Conservation (phyloP, 208 protist species). For the Crithidia thermophila region DNA sequence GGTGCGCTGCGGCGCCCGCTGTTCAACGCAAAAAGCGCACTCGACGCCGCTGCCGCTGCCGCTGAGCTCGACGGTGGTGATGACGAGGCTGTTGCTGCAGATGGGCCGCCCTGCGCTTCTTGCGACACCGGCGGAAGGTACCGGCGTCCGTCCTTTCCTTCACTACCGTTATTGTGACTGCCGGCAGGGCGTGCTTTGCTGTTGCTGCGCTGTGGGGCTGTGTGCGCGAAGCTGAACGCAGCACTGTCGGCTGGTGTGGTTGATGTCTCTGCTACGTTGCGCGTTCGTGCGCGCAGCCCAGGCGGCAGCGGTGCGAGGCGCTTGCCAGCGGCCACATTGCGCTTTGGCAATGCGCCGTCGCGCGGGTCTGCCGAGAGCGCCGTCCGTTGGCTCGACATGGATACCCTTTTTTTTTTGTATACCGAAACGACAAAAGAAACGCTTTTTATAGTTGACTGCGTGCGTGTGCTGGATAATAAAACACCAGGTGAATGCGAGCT, state of each 20-base stretch:
- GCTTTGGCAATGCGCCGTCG: neutral
- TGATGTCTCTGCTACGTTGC: neutral
- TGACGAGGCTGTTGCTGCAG: neutral
- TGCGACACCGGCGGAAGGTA: neutral
- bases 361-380: neutral
- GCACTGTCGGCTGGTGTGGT: neutral
- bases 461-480: too few species aligned
- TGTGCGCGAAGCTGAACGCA: neutral
- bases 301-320: slow-evolving; percentile 23
- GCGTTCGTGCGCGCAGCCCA: slow-evolving; percentile 1
- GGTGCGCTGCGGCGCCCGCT: neutral
- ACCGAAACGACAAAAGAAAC: neutral
- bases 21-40: neutral
- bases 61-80: too few species aligned
- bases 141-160: neutral
- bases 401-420: neutral
- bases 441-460: too few species aligned
- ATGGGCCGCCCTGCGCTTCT: neutral
- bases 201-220: neutral
- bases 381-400: neutral
- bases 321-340: slow-evolving; percentile 16
- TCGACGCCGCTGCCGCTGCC: too few species aligned
- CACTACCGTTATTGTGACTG: neutral
- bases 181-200: slow-evolving; percentile 3
- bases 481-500: too few species aligned